A percentile compares a stretch with the other conserved stretches of the same genome.
phyloP scores from a whole-genome alignment of 140 eudicot species.

The Artemisia princeps region DNA sequence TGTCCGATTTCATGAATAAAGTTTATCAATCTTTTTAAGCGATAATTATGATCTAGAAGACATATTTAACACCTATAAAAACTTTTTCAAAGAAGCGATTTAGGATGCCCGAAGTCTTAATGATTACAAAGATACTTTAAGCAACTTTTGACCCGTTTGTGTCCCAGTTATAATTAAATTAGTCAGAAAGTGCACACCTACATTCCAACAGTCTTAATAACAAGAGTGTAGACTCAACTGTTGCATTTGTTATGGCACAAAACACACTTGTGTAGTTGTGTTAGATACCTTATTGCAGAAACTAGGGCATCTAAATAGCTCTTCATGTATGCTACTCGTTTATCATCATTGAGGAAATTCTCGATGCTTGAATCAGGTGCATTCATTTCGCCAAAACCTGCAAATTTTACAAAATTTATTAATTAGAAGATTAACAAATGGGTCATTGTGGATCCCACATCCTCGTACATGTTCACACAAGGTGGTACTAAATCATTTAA shows the following conservation, averaged over 20 bases:
- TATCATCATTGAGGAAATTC: conserved; percentile 38
- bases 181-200: not conserved
- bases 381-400: conserved; percentile 44
- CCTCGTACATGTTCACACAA: not conserved
- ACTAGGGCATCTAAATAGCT: conserved; percentile 50
- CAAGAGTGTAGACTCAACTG: conserved; percentile 7
- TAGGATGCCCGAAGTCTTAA: too few relatives aligned
- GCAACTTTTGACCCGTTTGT: not conserved
- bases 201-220: not conserved
- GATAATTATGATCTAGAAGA: too few relatives aligned
- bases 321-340: conserved; percentile 60
- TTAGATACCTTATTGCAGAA: conserved; percentile 36
- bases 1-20: not conserved
- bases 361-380: conserved; percentile 25
- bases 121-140: not conserved
- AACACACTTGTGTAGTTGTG: too few relatives aligned
- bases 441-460: not conserved
- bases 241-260: conserved; percentile 14
- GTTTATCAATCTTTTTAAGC: too few relatives aligned
- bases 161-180: not conserved
- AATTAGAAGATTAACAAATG: not conserved
- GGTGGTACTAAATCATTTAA: not conserved
- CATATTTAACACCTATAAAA: too few relatives aligned
- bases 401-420: conserved; percentile 21
- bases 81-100: too few relatives aligned